Evolutionary conservation across 2,329 filamentous ascomycete genomes (phyloP), one percentile per base, ranked within the genome.

Genomic region (Hansfordia pulvinata): DNA sequence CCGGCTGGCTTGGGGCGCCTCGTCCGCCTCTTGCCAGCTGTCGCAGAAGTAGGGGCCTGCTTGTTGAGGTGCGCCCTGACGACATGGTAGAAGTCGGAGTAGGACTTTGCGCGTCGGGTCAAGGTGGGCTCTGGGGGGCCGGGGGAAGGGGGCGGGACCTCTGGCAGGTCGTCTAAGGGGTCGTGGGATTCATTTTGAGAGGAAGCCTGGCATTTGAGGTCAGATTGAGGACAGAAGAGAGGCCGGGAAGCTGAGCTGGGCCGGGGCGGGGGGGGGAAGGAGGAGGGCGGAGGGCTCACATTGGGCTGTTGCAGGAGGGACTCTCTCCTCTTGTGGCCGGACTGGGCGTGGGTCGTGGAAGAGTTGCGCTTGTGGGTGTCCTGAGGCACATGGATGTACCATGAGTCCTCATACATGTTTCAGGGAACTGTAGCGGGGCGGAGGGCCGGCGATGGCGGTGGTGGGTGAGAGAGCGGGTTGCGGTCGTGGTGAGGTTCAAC

Each of bases 381-480:
- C 29, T 77, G 70, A 15, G 78, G 69, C 36, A 81, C 70, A 45
- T 83, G 76, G 47, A 68, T 82, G 56, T 86, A 84, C 80, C 81
- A 88, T 17, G 78, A 74, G 52, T 88, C 81, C 53, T 88, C 81
- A 50, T 82, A 82, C 78, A 84, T 85, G 39, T 38, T 58, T 16
- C n/a, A n/a, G n/a, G n/a, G n/a, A n/a, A n/a, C n/a, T n/a, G n/a
- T n/a, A n/a, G n/a, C n/a, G n/a, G n/a, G n/a, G n/a, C n/a, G n/a
- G n/a, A n/a, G n/a, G n/a, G n/a, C n/a, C n/a, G n/a, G n/a, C n/a
- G n/a, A n/a, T n/a, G n/a, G n/a, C n/a, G n/a, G n/a, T n/a, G n/a
- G n/a, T n/a, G n/a, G n/a, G n/a, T n/a, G n/a, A n/a, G n/a, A n/a
- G n/a, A n/a, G n/a, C n/a, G n/a, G n/a, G n/a, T n/a, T n/a, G n/a